Conservation (phyloP, 2,329 filamentous ascomycete species). For the Sporothrix dimorphospora region DNA sequence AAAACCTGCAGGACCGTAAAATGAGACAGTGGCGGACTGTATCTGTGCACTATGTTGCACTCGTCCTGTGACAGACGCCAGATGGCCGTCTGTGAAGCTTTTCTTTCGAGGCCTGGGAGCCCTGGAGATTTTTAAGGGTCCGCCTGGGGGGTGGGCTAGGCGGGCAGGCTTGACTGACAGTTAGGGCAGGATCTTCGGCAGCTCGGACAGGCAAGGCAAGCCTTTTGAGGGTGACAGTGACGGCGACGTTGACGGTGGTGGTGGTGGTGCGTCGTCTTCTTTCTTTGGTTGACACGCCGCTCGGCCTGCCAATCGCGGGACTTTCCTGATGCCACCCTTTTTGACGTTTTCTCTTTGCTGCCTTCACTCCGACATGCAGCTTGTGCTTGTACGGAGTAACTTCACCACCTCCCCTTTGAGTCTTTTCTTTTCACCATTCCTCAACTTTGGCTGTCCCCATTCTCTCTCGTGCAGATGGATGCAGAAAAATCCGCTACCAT, state of each 20-base stretch:
- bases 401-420: neutral
- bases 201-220: neutral
- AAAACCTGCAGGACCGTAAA: neutral
- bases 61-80: neutral
- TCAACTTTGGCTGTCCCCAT: neutral
- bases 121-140: neutral
- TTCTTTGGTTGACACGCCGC: conserved; percentile 11
- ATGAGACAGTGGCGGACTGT: conserved; percentile 10
- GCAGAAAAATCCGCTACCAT: neutral
- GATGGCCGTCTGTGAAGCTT: neutral
- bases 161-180: neutral
- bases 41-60: conserved; percentile 11
- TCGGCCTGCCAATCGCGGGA: conserved; percentile 11
- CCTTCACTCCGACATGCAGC: neutral
- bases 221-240: neutral
- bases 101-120: neutral
- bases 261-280: neutral
- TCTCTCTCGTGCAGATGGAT: conserved; percentile 1
- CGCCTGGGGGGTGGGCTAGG: neutral
- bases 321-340: neutral
- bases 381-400: neutral
- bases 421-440: neutral
- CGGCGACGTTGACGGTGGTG: neutral
- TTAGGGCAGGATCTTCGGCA: neutral
- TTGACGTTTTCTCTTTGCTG: neutral